These are phyloP conservation scores for Huntiella omanensis DNA, from an alignment of 2,329 filamentous ascomycete genomes.

Conservation along the genomic window DNA sequence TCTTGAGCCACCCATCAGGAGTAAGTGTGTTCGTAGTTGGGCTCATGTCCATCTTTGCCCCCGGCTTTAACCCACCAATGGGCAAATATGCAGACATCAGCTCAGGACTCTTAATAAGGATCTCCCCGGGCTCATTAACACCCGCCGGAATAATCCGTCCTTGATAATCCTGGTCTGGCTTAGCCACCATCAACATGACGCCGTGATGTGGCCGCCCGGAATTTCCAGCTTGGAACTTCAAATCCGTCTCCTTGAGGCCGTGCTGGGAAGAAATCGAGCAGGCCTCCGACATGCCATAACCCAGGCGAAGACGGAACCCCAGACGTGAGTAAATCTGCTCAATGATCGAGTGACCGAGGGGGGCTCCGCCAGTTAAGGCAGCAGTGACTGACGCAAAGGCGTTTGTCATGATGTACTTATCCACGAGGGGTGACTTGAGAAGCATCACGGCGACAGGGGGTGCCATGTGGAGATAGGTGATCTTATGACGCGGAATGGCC, in stretches of 20 bases:
- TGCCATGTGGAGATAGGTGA: conserved; percentile 46
- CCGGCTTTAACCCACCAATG: conserved; percentile 23
- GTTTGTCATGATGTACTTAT: conserved; percentile 33
- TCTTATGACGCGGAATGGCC: conserved; percentile 38
- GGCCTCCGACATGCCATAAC: conserved; percentile 58
- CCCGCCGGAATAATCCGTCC: background rate
- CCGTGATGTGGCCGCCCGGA: conserved; percentile 47
- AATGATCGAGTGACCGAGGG: conserved; percentile 34
- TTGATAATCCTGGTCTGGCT: conserved; percentile 19
- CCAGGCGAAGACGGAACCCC: conserved; percentile 34
- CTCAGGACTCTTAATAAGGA: conserved; percentile 44
- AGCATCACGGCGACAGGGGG: conserved; percentile 53
- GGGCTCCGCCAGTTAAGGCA: conserved; percentile 44
- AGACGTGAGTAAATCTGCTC: conserved; percentile 40
- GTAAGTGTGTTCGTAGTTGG: conserved; percentile 22
- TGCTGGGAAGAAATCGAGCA: conserved; percentile 46
- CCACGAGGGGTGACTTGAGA: conserved; percentile 49
- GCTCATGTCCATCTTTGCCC: conserved; percentile 19
- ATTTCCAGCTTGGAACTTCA: conserved; percentile 34
- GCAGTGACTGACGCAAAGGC: conserved; percentile 38
- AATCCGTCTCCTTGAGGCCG: conserved; percentile 29
- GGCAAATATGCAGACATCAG: conserved; percentile 53
- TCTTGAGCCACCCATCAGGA: conserved; percentile 48
- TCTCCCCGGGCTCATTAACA: conserved; percentile 37
- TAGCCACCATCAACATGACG: conserved; percentile 46